phyloP scores from a whole-genome alignment of 768 basidiomycete species.

The Obba rivulosa region DNA sequence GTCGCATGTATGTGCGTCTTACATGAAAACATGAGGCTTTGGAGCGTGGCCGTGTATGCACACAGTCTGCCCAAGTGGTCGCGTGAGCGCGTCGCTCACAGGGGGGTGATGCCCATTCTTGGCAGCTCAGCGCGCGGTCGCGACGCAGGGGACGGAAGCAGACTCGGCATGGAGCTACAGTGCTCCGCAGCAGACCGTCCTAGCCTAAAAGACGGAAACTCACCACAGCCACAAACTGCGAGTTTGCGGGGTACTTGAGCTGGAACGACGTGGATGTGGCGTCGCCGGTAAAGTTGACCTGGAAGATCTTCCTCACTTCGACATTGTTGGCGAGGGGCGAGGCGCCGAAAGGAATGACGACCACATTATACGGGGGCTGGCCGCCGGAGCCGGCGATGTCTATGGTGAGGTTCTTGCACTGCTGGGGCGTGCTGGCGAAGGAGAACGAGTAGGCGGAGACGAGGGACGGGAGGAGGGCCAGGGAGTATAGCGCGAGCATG shows the following conservation, averaged over 20 bases:
- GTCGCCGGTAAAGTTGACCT: conserved; percentile 43
- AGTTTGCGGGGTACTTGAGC: conserved; percentile 59
- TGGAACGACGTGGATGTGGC: conserved; percentile 42
- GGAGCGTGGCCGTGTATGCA: no score
- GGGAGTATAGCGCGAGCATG: conserved; percentile 3
- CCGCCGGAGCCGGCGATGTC: conserved; percentile 53
- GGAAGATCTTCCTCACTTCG: conserved; percentile 59
- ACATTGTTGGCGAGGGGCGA: conserved; percentile 53
- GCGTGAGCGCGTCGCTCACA: no score
- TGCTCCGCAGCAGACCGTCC: background rate
- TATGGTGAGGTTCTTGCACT: conserved; percentile 63
- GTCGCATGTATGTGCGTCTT: no score
- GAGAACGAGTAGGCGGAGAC: conserved; percentile 38
- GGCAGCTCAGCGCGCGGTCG: no score
- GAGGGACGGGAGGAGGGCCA: conserved; percentile 18
- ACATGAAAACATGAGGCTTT: no score
- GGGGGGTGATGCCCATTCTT: no score
- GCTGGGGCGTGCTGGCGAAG: conserved; percentile 44
- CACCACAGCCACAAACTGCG: conserved; percentile 75
- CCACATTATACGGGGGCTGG: conserved; percentile 58
- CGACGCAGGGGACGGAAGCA: no score
- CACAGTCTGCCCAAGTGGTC: no score
- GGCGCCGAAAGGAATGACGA: conserved; percentile 65
- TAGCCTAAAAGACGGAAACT: conserved; percentile 27
- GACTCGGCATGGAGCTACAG: background rate